Evolutionary conservation across 192 early-diverging fungal species (phyloP), one percentile per base, ranked within the genome.

Genomic region (Backusella liffmaniae): DNA sequence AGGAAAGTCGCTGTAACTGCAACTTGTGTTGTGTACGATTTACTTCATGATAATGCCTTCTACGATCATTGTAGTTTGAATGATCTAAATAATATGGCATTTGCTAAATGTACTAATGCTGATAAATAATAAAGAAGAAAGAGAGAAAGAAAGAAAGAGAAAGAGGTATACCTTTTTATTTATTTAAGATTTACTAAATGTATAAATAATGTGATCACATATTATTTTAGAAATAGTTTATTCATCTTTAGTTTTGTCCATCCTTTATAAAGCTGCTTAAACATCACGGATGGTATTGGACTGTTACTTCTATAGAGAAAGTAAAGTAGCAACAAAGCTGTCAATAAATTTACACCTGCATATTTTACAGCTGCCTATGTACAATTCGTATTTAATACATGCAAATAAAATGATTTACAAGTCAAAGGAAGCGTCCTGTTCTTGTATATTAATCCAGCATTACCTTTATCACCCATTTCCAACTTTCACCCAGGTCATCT

Each of bases 21-120:
- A 84, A 29, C 70, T 86, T 86, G 30, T 84, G 80, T 70, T 86
- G 85, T 26, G 83, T 84, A 42, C 85, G 81, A 66, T 56, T 77
- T n/a, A 26, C 21, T 69, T 44, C 36, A 37, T 73, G 26, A 32
- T 44, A 18, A 35, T 53, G 32, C 13, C 41, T 23, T 30, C 10
- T 36, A 21, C 41, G 68, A 73, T 73, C 35, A 56, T 73, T 41
- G 53, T 34, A 32, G 71, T 56, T 73, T 21, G 71, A 41, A 32
- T 44, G 30, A 39, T 41, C 39, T 23, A 44, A 16, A 32, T 56
- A 73, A n/a, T 73, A 56, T 56, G 37, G n/a, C 26, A 73, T 36
- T 35, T 73, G 5, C 29, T 49, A 12, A 26, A 72, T 26, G 29
- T 29, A 74, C 66, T 65, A n/a, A 21, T 41, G 37, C 37, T 35